Evolutionary conservation across 768 basidiomycete genomes (phyloP), one percentile per base, ranked within the genome.

Genomic region (Suillus sp.): DNA sequence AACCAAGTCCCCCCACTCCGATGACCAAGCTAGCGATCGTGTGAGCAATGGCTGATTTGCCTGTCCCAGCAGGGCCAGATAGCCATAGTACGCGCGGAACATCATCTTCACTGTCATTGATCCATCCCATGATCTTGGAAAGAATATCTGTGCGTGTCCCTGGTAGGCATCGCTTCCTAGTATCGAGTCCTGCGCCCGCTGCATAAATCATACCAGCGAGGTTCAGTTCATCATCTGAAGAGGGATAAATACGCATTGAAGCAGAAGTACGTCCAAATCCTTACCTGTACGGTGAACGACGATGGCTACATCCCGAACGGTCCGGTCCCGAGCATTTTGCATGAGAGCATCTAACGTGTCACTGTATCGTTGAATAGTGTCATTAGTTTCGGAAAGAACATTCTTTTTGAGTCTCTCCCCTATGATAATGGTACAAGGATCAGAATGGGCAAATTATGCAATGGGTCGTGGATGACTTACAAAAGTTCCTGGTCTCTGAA

Each of bases 51-150:
- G 66, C 65, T 13, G 74, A 68, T 60, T 74, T 74, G 6, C 73
- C 73, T 16, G 56, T 60, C 20, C 72, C 73, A 1, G 74, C 72
- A 55, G 51, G 61, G 30, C 74, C 74, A 53, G 59, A 64, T 20
- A 74, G 57, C 70, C 69, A 74, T 38, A 60, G 69, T 51, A 71
- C 58, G 1, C 62, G 61, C 16, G 62, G 56, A 47, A 57, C 32
- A 45, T 65, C 54, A 22, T 48, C 55, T 27, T 48, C 20, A 11
- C 59, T 53, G 47, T 64, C 48, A 42, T 68, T 65, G 18, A 66
- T 59, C 75, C 75, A 77, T 25, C 64, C 54, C 40, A 59, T 59
- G 38, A 77, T 71, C 25, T 70, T 68, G 30, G 71, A 66, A 45
- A 75, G 63, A 35, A 76, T 67, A 18, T 62, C 64, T 22, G 53